phyloP scores from a whole-genome alignment of 2,329 filamentous ascomycete genomes.

The Penicillium decumbens region DNA sequence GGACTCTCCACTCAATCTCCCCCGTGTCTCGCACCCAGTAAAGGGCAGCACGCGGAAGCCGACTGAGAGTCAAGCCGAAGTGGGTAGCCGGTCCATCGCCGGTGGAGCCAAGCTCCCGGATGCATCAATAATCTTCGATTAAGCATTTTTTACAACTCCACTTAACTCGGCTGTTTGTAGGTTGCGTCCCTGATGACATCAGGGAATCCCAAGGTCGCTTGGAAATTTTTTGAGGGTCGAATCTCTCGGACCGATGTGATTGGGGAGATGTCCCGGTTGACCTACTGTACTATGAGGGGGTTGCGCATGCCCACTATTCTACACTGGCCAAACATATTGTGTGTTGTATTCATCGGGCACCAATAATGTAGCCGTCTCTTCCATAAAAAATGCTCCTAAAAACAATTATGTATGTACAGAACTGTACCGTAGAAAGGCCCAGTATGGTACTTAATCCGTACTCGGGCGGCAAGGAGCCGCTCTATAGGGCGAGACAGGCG shows the following conservation, averaged over 20 bases:
- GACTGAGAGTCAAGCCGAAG: constrained; percentile 5
- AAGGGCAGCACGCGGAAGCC: not conserved
- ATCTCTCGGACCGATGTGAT: not conserved
- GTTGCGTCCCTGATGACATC: constrained; percentile 26
- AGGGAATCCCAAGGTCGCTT: not conserved
- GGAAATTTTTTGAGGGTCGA: not conserved
- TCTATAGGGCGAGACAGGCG: not conserved
- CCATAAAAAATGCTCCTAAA: too few species aligned
- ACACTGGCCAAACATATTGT: not conserved
- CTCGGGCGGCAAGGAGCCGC: not conserved
- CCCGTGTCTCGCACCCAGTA: constrained; percentile 4
- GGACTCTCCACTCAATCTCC: constrained; percentile 2
- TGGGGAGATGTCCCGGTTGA: not conserved
- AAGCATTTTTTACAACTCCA: constrained; percentile 27
- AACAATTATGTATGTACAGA: too few species aligned
- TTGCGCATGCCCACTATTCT: not conserved
- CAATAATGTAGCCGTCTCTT: not conserved
- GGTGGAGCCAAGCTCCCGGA: constrained; percentile 22
- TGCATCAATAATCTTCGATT: constrained; percentile 31
- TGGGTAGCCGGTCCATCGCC: constrained; percentile 12
- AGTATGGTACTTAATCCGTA: not conserved
- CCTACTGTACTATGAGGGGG: not conserved
- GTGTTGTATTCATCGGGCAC: not conserved
- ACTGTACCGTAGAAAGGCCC: too few species aligned
- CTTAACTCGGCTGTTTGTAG: constrained; percentile 1